Conservation (phyloP, 352 stramenopile species). For the Pythium biforme region DNA sequence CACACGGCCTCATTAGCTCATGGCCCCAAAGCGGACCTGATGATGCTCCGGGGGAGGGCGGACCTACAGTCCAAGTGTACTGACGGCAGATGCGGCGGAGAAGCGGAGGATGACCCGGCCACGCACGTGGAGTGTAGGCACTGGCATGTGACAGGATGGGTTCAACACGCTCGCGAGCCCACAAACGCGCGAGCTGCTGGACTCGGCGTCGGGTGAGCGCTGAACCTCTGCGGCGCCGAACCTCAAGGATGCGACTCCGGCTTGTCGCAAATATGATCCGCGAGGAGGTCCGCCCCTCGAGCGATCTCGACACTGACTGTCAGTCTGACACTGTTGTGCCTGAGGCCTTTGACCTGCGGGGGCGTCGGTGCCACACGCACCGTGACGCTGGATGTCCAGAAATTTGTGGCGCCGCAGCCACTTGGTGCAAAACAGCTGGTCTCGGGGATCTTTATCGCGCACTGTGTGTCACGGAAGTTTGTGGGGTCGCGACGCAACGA, state of each 20-base stretch:
- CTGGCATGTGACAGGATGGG: conserved; percentile 25
- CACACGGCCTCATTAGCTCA: conserved; percentile 8
- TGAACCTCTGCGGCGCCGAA: conserved; percentile 13
- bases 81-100: background rate
- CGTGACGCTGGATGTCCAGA: conserved; percentile 16
- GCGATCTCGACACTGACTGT: background rate
- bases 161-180: conserved; percentile 12
- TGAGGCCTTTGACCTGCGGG: background rate
- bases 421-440: conserved; percentile 2
- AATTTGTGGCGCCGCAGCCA: conserved; percentile 13
- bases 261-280: conserved; percentile 4
- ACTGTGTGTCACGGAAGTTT: conserved; percentile 1
- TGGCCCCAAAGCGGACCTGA: conserved; percentile 1
- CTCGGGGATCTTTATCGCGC: conserved; percentile 6
- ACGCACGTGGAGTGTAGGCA: background rate
- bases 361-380: background rate
- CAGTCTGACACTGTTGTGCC: background rate
- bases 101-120: background rate
- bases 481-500: conserved; percentile 5
- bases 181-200: conserved; percentile 17
- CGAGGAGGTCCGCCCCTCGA: background rate
- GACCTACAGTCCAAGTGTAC: no score
- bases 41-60: background rate
- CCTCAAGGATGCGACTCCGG: conserved; percentile 8
- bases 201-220: conserved; percentile 1